These are phyloP conservation scores for Trichaptum fuscoviolaceum DNA, from an alignment of 768 basidiomycete species.

Conservation along the genomic window DNA sequence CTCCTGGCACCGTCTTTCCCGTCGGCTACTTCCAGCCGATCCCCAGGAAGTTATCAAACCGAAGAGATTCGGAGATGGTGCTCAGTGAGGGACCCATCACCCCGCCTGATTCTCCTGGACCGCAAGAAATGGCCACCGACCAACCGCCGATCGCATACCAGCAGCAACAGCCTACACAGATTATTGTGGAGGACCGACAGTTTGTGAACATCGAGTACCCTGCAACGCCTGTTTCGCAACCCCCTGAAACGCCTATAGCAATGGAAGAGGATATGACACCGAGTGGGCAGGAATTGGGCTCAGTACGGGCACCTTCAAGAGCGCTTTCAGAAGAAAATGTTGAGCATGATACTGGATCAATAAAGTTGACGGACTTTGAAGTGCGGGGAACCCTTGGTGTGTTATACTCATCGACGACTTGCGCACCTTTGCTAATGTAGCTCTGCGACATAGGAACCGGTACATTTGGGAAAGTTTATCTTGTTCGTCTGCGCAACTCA, in stretches of 20 bases:
- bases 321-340: neutral
- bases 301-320: neutral
- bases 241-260: neutral
- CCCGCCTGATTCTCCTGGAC: conserved; percentile 60
- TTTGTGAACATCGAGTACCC: neutral
- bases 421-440: conserved; percentile 6
- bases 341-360: conserved; percentile 33
- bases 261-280: neutral
- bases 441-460: conserved; percentile 65
- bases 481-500: conserved; percentile 67
- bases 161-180: neutral
- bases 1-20: neutral
- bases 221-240: neutral
- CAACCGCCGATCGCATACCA: neutral
- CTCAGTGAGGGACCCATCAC: conserved; percentile 60
- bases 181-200: neutral
- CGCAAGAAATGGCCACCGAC: conserved; percentile 1
- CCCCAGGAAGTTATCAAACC: conserved; percentile 14
- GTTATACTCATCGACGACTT: conserved; percentile 17
- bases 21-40: conserved; percentile 4
- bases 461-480: conserved; percentile 89
- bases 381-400: conserved; percentile 72
- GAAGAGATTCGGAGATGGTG: conserved; percentile 38
- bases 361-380: conserved; percentile 75
- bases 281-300: neutral